Evolutionary conservation across 2,329 filamentous ascomycete genomes (phyloP).

Genomic region (Aureobasidium sp.): DNA sequence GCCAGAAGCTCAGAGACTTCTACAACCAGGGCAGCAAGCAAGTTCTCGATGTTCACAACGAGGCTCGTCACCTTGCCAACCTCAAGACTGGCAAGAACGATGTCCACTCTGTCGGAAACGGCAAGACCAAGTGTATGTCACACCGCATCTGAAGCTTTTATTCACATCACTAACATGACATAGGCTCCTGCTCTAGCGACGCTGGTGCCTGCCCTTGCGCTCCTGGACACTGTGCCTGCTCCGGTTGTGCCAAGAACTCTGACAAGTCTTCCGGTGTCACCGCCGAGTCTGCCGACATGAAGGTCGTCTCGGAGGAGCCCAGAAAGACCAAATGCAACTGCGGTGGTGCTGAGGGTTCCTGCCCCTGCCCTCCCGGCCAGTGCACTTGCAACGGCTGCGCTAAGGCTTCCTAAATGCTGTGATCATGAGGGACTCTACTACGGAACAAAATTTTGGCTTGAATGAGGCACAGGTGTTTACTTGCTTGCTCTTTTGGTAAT

Average conservation of each 20-base stretch:
- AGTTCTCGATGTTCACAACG: conserved; percentile 86
- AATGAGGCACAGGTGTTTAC: conserved; percentile 6
- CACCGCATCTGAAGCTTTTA: not conserved
- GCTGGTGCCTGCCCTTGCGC: conserved; percentile 39
- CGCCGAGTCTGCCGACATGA: conserved; percentile 31
- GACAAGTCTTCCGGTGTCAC: conserved; percentile 24
- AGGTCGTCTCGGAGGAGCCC: conserved; percentile 44
- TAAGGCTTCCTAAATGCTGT: conserved; percentile 26
- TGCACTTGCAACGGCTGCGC: conserved; percentile 43
- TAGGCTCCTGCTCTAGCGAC: conserved; percentile 35
- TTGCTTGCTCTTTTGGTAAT: conserved; percentile 12
- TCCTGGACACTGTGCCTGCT: conserved; percentile 40
- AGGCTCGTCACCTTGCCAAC: conserved; percentile 81
- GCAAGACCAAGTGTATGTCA: conserved; percentile 34
- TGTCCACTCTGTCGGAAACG: conserved; percentile 32
- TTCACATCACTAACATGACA: not conserved
- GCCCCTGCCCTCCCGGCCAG: conserved; percentile 41
- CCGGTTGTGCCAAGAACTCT: conserved; percentile 42
- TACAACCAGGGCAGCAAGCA: conserved; percentile 81
- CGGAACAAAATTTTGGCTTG: conserved; percentile 10
- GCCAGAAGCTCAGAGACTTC: conserved; percentile 80
- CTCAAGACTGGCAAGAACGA: conserved; percentile 65
- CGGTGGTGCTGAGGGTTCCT: conserved; percentile 37
- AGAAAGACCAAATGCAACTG: conserved; percentile 46
- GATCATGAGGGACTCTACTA: not conserved